Conservation (phyloP, 1,284 basidiomycete species). For the Melampsora americana region DNA sequence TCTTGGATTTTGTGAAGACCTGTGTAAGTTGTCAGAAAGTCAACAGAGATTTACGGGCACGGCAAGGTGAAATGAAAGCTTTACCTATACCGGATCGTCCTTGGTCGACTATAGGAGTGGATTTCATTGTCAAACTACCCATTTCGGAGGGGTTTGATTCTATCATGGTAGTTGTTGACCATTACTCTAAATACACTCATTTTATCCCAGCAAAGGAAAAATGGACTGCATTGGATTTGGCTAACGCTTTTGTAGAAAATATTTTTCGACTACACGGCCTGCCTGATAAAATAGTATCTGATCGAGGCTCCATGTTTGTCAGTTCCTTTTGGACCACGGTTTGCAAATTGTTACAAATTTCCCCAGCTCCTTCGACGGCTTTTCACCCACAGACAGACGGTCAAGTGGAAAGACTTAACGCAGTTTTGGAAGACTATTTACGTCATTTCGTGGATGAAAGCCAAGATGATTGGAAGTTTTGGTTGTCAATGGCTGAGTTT, state of each 20-base stretch:
- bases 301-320: slow-evolving; percentile 22
- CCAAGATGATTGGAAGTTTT: slow-evolving; percentile 49
- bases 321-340: slow-evolving; percentile 7
- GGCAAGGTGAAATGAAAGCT: neutral
- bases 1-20: neutral
- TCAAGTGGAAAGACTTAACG: slow-evolving; percentile 19
- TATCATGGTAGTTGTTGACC: neutral
- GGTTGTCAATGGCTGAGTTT: slow-evolving; percentile 52
- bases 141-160: neutral
- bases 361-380: neutral
- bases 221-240: neutral
- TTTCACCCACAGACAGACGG: slow-evolving; percentile 38
- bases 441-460: slow-evolving; percentile 44
- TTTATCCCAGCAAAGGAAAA: neutral
- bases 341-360: neutral
- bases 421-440: slow-evolving; percentile 41
- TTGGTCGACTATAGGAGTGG: slow-evolving; percentile 4
- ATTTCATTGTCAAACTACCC: slow-evolving; percentile 8
- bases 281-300: slow-evolving; percentile 3
- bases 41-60: neutral
- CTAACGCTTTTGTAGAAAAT: neutral
- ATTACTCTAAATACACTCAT: neutral
- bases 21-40: neutral
- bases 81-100: neutral
- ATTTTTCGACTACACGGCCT: neutral